Percentiles rank a stretch among this genome's conserved stretches.
Evolutionary conservation across 345 rosid genomes (phyloP).

Genomic region (Eucalyptus pumila): DNA sequence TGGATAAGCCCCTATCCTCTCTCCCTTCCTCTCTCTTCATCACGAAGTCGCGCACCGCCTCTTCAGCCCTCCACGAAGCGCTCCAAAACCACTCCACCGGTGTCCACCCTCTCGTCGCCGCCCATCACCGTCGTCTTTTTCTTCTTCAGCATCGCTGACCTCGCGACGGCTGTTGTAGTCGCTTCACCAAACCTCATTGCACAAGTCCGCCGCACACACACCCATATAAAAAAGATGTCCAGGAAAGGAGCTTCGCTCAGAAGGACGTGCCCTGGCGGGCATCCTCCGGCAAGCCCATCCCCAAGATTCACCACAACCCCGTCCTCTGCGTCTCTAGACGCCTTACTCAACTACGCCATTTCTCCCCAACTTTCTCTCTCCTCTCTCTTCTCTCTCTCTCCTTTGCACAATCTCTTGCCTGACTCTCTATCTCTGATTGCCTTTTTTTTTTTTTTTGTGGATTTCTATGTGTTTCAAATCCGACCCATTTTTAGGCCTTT

Average conservation of each 20-base stretch:
- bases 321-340: constrained; percentile 34
- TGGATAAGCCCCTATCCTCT: neutral
- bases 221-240: constrained; percentile 17
- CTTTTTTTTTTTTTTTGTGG: no score
- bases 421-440: no score
- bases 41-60: neutral
- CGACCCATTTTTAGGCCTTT: no score
- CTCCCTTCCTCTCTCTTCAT: neutral
- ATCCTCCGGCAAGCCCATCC: constrained; percentile 39
- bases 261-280: constrained; percentile 81
- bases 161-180: no score
- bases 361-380: neutral
- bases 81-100: neutral
- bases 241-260: constrained; percentile 42
- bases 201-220: neutral
- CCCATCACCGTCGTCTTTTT: neutral
- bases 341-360: constrained; percentile 43
- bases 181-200: neutral
- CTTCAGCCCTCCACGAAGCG: neutral
- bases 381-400: no score
- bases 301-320: constrained; percentile 63
- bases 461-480: no score
- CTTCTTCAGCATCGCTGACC: neutral
- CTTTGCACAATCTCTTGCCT: no score
- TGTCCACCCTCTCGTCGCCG: neutral